Percentiles rank a stretch among this genome's conserved stretches.
Conservation (phyloP, 2,329 filamentous ascomycete genomes). For the Cordyceps farinosa region DNA sequence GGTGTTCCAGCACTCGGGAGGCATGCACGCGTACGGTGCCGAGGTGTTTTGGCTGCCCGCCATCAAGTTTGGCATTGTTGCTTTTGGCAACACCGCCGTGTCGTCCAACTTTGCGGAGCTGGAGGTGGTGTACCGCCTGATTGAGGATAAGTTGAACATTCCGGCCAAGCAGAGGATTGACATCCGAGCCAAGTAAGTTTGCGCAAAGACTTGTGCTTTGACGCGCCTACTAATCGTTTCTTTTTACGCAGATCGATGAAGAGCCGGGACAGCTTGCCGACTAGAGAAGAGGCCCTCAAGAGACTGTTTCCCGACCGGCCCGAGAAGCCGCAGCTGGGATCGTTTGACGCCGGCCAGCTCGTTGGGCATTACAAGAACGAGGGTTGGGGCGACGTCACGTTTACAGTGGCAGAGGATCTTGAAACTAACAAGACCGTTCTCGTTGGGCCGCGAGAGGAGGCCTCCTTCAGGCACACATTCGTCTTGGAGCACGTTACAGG, state of each 20-base stretch:
- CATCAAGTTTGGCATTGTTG: slow-evolving; percentile 30
- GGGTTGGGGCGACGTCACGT: slow-evolving; percentile 11
- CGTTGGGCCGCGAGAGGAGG: slow-evolving; percentile 4
- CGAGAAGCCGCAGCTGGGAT: background rate
- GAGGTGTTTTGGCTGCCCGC: slow-evolving; percentile 33
- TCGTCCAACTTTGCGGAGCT: slow-evolving; percentile 34
- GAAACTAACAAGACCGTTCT: slow-evolving; percentile 6
- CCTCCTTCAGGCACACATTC: background rate
- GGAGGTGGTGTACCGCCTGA: slow-evolving; percentile 27
- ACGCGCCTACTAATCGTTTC: background rate
- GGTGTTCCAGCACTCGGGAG: slow-evolving; percentile 31
- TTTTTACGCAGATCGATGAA: slow-evolving; percentile 5
- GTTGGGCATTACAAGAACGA: slow-evolving; percentile 9
- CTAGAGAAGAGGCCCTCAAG: background rate
- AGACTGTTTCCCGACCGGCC: slow-evolving; percentile 12
- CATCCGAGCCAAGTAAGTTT: slow-evolving; percentile 23
- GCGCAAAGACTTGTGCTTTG: background rate
- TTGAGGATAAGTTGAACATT: slow-evolving; percentile 30
- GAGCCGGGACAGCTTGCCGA: background rate
- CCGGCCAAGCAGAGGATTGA: slow-evolving; percentile 23
- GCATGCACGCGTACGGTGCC: slow-evolving; percentile 27
- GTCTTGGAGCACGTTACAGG: slow-evolving; percentile 15
- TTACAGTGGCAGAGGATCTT: background rate
- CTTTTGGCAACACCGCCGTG: slow-evolving; percentile 39
- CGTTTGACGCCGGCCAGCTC: slow-evolving; percentile 8